Base-by-base conservation (phyloP, 306 rosid species). In the Fragaria iinumae region DNA sequence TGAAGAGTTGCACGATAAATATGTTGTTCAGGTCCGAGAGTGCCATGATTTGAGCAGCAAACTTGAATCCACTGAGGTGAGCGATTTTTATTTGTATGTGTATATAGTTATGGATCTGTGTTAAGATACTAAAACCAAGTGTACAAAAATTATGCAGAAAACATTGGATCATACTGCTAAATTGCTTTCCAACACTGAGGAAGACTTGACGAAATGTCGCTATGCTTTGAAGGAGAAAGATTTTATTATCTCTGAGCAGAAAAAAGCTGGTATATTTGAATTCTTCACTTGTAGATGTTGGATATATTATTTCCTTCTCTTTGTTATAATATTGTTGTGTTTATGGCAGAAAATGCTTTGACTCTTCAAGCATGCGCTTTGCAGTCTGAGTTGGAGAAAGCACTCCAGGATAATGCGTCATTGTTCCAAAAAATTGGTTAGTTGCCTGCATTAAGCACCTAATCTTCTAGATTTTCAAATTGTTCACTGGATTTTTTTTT, bases 11-110 rank as follows among this genome's bases (percentile, higher is more conserved):
- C 92, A 89, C 74, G 86, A 79, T 27, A 92, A 84, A 70, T 83
- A 86, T 18, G 75, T 74, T 47, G 86, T 77, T 76, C 99, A 92
- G 84, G 91, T 87, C 80, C 88, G 74, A 38, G 90, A 89, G 11
- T 92, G 91, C 79, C 82, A 83, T 57, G 87, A 89, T 85, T 84
- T 96, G 88, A 87, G 89, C 81, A 72, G 74, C 83, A 92, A 88
- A 79, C 98, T 96, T 63, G 96, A 92, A 55, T 76, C 88, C 59
- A 91, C 98, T 45, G 97, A 89, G 93, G 99, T 92, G 73, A 80
- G 90, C 8, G 60, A 11, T 62, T 50, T 78, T 36, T 23, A 57
- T 84, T 16, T 56, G 1, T 27, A 18, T 39, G 55, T 48, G 55
- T 48, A 17, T 72, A 43, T 36, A 52, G 34, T 69, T 52, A 13